These are phyloP conservation scores for Myriosclerotinia curreyana DNA, from an alignment of 2,329 filamentous ascomycete species.

Conservation along the genomic window DNA sequence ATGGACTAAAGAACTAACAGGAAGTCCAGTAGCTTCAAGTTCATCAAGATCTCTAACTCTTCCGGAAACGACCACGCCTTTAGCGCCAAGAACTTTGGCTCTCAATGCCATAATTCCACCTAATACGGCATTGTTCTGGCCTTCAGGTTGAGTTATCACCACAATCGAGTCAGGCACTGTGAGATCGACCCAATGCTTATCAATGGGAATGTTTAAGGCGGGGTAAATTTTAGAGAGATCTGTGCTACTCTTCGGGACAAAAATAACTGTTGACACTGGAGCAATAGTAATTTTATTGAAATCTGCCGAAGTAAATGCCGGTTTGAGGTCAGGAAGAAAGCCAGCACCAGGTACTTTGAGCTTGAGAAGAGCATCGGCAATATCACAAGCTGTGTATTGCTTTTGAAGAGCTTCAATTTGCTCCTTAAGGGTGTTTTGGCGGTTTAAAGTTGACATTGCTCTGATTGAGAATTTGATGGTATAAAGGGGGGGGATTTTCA, in stretches of 20 bases:
- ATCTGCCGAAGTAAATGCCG: constrained; percentile 30
- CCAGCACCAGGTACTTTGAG: constrained; percentile 65
- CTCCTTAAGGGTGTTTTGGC: background rate
- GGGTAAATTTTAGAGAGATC: constrained; percentile 33
- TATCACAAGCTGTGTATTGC: constrained; percentile 51
- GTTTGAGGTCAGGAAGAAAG: constrained; percentile 57
- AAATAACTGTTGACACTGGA: constrained; percentile 61
- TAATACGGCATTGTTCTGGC: constrained; percentile 66
- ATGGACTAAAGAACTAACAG: constrained; percentile 45
- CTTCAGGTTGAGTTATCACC: constrained; percentile 62
- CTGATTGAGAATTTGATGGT: background rate
- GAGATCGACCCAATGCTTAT: constrained; percentile 67
- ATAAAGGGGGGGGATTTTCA: background rate
- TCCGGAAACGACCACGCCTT: constrained; percentile 64
- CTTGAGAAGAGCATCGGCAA: constrained; percentile 71
- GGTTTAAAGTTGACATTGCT: constrained; percentile 12
- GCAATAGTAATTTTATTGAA: constrained; percentile 36
- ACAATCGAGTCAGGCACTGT: constrained; percentile 59
- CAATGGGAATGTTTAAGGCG: constrained; percentile 51
- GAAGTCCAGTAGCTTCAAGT: constrained; percentile 53
- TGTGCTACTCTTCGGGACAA: constrained; percentile 56
- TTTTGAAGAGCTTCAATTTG: constrained; percentile 32
- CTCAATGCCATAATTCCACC: constrained; percentile 75
- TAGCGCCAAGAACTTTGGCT: constrained; percentile 60
- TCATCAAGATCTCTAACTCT: constrained; percentile 64